Percentiles rank a stretch among this genome's conserved stretches.
phyloP scores from a whole-genome alignment of 805 yeast genomes.

The Myxozyma geophila region DNA sequence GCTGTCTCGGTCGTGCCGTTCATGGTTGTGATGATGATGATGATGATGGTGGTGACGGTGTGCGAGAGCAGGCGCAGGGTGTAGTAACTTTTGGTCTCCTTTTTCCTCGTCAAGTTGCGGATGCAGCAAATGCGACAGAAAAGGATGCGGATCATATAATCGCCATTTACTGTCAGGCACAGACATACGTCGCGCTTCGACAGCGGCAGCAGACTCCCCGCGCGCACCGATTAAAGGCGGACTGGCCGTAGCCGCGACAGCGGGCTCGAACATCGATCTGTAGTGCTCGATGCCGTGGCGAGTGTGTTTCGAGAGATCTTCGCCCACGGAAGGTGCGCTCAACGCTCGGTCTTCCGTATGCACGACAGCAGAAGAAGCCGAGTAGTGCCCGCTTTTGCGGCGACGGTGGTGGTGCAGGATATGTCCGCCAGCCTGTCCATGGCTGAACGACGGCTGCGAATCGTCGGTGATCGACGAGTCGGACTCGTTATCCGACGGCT shows the following conservation, averaged over 20 bases:
- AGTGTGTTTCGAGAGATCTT: too few relatives aligned
- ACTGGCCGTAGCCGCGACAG: neutral
- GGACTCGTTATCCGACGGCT: conserved; percentile 16
- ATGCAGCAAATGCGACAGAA: conserved; percentile 23
- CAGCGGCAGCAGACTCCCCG: neutral
- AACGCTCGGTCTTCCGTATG: too few relatives aligned
- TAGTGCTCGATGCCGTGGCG: conserved; percentile 13
- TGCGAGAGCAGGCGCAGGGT: neutral
- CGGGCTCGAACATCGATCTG: neutral
- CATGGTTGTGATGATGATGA: conserved; percentile 8
- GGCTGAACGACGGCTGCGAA: conserved; percentile 7
- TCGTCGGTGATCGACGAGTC: conserved; percentile 11
- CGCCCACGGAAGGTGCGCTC: too few relatives aligned
- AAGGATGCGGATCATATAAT: conserved; percentile 33
- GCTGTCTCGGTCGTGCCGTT: neutral
- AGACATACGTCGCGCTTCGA: neutral
- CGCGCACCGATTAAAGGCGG: neutral
- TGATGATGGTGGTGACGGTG: conserved; percentile 12
- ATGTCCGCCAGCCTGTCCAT: conserved; percentile 13
- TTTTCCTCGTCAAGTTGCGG: conserved; percentile 3
- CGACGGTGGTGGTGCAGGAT: conserved; percentile 11
- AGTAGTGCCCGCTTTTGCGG: neutral
- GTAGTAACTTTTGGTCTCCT: neutral
- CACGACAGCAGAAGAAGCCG: neutral
- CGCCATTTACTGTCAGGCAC: conserved; percentile 27